Conservation (phyloP, 371 early-diverging fungal genomes). For the Syncephalastrum racemosum region DNA sequence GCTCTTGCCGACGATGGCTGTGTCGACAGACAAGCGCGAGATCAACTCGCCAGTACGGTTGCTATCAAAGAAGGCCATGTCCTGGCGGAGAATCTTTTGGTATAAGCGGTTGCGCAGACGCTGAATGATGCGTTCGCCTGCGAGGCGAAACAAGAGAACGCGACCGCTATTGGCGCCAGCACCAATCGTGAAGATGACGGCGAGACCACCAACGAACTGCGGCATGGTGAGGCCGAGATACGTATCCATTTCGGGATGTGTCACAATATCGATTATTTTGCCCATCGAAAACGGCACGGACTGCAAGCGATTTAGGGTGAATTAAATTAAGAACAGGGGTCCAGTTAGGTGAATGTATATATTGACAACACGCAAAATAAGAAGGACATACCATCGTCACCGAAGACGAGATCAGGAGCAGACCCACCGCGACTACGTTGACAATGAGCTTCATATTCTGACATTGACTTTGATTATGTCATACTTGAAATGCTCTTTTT, state of each 20-base stretch:
- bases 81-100: slow-evolving; percentile 58
- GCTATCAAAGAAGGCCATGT: slow-evolving; percentile 76
- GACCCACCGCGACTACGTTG: slow-evolving; percentile 39
- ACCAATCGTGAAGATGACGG: slow-evolving; percentile 62
- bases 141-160: slow-evolving; percentile 66
- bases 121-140: slow-evolving; percentile 74
- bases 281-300: slow-evolving; percentile 80
- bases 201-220: slow-evolving; percentile 56
- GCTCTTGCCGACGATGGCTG: slow-evolving; percentile 76
- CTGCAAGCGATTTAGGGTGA: slow-evolving; percentile 13
- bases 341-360: not conserved
- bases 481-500: slow-evolving; percentile 47
- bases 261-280: slow-evolving; percentile 76
- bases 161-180: slow-evolving; percentile 78
- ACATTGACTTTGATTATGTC: not conserved
- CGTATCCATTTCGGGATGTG: slow-evolving; percentile 44
- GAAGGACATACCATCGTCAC: slow-evolving; percentile 60
- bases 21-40: slow-evolving; percentile 73
- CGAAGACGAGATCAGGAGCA: slow-evolving; percentile 71
- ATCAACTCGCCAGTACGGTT: slow-evolving; percentile 79
- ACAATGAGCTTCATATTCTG: not conserved
- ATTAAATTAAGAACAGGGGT: no score
- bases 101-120: slow-evolving; percentile 60
- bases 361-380: not conserved
- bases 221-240: slow-evolving; percentile 50